phyloP scores from a whole-genome alignment of 345 rosid genomes.

The Eucalyptus erythrocorys region DNA sequence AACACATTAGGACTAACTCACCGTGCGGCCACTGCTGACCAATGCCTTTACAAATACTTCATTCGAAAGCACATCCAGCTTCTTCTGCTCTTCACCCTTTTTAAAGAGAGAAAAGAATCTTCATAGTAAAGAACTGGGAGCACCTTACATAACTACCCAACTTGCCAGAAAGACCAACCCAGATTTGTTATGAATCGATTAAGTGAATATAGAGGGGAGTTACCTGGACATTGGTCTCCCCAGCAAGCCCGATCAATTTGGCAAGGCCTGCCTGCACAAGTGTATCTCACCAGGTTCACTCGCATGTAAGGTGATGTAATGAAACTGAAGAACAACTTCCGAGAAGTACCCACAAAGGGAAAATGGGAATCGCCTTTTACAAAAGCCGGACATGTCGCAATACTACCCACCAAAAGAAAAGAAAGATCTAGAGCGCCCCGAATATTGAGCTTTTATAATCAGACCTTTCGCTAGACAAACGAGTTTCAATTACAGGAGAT shows the following conservation, averaged over 20 bases:
- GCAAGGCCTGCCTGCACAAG: slow-evolving; percentile 91
- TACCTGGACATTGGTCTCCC: slow-evolving; percentile 94
- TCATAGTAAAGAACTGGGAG: not conserved
- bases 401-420: not conserved
- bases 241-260: slow-evolving; percentile 90
- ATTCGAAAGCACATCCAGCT: slow-evolving; percentile 91
- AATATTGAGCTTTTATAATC: not conserved
- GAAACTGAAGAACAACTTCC: not conserved
- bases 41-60: slow-evolving; percentile 92
- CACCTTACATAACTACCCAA: not conserved
- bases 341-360: not conserved
- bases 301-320: not conserved
- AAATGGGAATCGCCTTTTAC: not conserved
- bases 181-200: not conserved
- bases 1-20: slow-evolving; percentile 13
- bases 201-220: not conserved
- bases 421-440: not conserved
- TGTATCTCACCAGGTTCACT: not conserved
- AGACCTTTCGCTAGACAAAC: not conserved
- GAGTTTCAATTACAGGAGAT: not conserved
- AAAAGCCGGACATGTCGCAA: not conserved
- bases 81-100: slow-evolving; percentile 99
- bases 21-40: slow-evolving; percentile 94
- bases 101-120: not conserved
- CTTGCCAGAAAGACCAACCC: not conserved